Base-by-base conservation (phyloP, 306 rosid species). In the Trifolium subterraneum region DNA sequence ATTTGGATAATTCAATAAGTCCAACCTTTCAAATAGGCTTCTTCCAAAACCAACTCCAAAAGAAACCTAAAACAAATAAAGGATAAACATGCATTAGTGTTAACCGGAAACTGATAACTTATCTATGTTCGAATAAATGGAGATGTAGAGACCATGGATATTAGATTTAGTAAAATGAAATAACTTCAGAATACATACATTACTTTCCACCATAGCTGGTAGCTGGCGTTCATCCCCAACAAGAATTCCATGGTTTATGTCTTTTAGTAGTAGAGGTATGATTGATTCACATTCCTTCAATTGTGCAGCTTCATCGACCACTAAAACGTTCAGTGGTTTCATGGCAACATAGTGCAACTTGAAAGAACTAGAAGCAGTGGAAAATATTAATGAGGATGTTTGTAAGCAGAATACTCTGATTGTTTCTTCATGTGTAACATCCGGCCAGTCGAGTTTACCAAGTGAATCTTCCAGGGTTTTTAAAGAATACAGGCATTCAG, bases 281-380 rank as follows among this genome's bases (percentile, higher is more conserved):
- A 76, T 15, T 31, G 96, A 92, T 70, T 92, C 96, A 7, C 96
- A 90, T 81, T 89, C 97, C 68, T 75, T 90, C 55, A 92, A 31
- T 20, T 90, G 96, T 35, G 96, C 93, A 42, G 96, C 97, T 87
- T 92, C 97, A 56, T 92, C 97, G 67, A 92, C 84, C 25, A 89
- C 88, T 62, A 92, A 78, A 74, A 88, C 16, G 6, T 71, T 36
- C 8, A 86, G 73, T 7, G 96, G 92, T 16, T 71, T 9, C 78
- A 86, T 87, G 33, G 0, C n/a, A 73, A 84, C 78, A 9, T 76
- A 73, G 55, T 85, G 88, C 19, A 92, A 74, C 81, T 79, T 78
- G 75, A 25, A 86, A 8, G 97, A 89, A 69, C 86, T 89, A 18
- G 96, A 92, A 5, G 89, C 87, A 14, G 97, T 89, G 84, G 72